A percentile compares a stretch with the other conserved stretches of the same genome.
phyloP scores from a whole-genome alignment of 2,329 filamentous ascomycete genomes.

The Exophiala aquamarina region DNA sequence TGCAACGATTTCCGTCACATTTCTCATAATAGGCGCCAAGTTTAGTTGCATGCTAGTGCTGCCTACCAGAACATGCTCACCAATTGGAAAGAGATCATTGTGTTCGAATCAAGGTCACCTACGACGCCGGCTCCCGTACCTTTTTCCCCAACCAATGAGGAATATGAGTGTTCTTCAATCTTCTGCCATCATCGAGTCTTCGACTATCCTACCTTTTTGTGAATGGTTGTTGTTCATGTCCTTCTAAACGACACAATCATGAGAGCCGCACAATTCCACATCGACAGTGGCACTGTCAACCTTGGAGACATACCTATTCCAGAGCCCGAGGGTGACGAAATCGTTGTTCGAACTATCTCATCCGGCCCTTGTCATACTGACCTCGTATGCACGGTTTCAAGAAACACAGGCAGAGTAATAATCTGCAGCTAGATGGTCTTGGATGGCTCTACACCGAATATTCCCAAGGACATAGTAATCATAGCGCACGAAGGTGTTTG shows the following conservation, averaged over 20 bases:
- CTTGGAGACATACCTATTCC: constrained; percentile 5
- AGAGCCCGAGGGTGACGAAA: constrained; percentile 2
- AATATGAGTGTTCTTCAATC: too few species aligned
- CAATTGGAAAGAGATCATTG: too few species aligned
- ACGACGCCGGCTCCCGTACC: too few species aligned
- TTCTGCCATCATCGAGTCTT: too few species aligned
- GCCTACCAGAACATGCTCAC: too few species aligned
- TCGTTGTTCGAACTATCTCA: constrained; percentile 6
- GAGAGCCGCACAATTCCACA: not conserved
- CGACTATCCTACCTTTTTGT: too few species aligned
- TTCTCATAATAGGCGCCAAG: too few species aligned
- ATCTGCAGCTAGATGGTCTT: constrained; percentile 1
- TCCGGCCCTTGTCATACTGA: constrained; percentile 11
- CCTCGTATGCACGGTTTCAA: not conserved
- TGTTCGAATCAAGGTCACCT: too few species aligned
- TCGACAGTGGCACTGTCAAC: not conserved
- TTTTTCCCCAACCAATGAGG: too few species aligned
- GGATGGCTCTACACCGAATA: not conserved
- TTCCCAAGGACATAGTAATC: not conserved
- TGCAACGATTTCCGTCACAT: too few species aligned
- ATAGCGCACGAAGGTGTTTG: constrained; percentile 11
- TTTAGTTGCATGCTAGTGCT: too few species aligned
- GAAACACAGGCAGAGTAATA: not conserved
- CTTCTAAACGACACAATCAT: not conserved
- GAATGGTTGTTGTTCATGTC: too few species aligned